Conservation (phyloP, 2,329 filamentous ascomycete genomes). For the Phialocephala subalpina region DNA sequence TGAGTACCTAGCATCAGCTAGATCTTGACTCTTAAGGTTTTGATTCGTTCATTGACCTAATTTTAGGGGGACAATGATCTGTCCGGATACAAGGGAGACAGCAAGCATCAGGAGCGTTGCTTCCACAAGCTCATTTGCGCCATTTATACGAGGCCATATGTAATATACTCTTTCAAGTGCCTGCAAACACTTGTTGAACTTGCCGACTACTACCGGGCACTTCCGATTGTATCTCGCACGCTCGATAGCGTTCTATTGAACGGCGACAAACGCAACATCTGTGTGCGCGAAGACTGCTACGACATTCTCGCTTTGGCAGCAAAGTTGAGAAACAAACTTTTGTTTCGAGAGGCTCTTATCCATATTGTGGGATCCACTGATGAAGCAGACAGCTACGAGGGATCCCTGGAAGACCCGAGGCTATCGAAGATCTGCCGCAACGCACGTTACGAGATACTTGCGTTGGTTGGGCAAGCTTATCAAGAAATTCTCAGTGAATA, state of each 20-base stretch:
- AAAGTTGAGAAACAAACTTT: slow-evolving; percentile 5
- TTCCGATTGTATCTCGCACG: slow-evolving; percentile 14
- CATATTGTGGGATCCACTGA: slow-evolving; percentile 4
- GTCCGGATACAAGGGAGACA: not conserved
- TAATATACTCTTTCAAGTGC: not conserved
- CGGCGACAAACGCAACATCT: not conserved
- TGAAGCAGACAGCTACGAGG: not conserved
- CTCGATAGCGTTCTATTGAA: not conserved
- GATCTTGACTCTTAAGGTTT: no score
- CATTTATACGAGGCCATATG: slow-evolving; percentile 22
- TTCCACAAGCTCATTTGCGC: slow-evolving; percentile 25
- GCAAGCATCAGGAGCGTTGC: not conserved
- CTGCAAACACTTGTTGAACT: slow-evolving; percentile 1
- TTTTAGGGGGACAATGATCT: not conserved
- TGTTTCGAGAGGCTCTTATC: slow-evolving; percentile 14
- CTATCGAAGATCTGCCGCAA: not conserved
- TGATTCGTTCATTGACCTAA: no score
- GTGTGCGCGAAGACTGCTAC: not conserved
- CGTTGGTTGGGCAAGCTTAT: no score
- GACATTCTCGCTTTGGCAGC: not conserved
- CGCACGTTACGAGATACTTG: no score
- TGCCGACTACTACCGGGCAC: slow-evolving; percentile 15
- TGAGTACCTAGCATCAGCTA: no score
- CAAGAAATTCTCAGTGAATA: no score
- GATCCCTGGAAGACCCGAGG: no score